A percentile compares a stretch with the other conserved stretches of the same genome.
Conservation (phyloP, 495 filamentous ascomycete genomes). For the Halenospora varia region DNA sequence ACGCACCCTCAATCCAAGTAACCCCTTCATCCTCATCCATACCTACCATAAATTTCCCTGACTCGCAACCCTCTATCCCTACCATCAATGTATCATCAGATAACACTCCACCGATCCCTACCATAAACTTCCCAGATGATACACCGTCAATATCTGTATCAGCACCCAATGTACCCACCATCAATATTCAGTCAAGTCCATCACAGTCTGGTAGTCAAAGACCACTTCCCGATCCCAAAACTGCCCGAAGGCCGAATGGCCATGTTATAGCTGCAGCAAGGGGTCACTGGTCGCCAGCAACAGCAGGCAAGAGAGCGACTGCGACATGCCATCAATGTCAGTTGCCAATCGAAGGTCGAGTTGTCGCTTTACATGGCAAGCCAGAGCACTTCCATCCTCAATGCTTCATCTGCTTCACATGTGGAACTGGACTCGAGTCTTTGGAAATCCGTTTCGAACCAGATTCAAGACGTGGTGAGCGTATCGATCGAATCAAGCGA, state of each 20-base stretch:
- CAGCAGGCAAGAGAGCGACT: conserved; percentile 55
- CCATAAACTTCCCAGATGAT: conserved; percentile 44
- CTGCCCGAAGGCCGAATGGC: conserved; percentile 26
- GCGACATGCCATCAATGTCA: conserved; percentile 82
- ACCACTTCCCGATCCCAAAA: conserved; percentile 38
- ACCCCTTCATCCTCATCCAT: conserved; percentile 31
- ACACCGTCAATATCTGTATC: conserved; percentile 29
- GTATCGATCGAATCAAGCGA: conserved; percentile 65
- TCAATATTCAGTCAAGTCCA: conserved; percentile 10
- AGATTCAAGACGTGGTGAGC: conserved; percentile 58
- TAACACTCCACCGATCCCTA: conserved; percentile 35
- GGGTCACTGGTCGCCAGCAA: conserved; percentile 34
- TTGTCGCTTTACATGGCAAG: conserved; percentile 71
- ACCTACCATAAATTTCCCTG: conserved; percentile 60
- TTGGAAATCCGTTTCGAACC: conserved; percentile 96
- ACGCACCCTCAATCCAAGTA: conserved; percentile 40
- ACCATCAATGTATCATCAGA: conserved; percentile 61
- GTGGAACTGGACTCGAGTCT: conserved; percentile 82
- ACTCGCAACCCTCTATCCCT: conserved; percentile 44
- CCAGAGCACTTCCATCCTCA: conserved; percentile 81
- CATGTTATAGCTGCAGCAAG: conserved; percentile 14
- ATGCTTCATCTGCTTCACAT: conserved; percentile 89
- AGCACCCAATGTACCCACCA: conserved; percentile 14
- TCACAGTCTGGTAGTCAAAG: conserved; percentile 22
- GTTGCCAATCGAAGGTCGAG: conserved; percentile 79